phyloP scores from a whole-genome alignment of 805 yeast genomes.

The Ogataea pilisensis region DNA sequence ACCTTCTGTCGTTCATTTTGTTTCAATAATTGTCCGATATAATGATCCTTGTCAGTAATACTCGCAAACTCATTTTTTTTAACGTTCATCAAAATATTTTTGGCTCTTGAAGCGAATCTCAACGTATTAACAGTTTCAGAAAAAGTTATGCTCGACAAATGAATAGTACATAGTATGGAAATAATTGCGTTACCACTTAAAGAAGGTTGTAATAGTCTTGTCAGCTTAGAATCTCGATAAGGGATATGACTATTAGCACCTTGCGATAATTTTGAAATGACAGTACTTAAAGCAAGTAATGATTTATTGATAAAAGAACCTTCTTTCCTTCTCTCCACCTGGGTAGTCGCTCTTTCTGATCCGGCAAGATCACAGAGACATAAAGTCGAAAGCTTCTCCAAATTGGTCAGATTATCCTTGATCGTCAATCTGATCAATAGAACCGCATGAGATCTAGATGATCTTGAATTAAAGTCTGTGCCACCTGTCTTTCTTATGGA shows the following conservation, averaged over 20 bases:
- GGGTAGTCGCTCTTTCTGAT: conserved; percentile 81
- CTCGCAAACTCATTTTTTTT: conserved; percentile 42
- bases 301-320: conserved; percentile 93
- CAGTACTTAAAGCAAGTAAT: conserved; percentile 82
- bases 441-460: conserved; percentile 90
- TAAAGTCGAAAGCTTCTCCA: conserved; percentile 50
- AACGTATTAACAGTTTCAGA: conserved; percentile 84
- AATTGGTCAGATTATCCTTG: conserved; percentile 37
- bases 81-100: conserved; percentile 72
- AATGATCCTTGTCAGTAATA: conserved; percentile 39
- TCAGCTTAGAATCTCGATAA: conserved; percentile 88
- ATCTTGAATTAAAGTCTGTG: conserved; percentile 83
- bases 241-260: conserved; percentile 61
- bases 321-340: conserved; percentile 81
- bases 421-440: conserved; percentile 59
- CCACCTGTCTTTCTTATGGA: conserved; percentile 73
- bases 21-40: conserved; percentile 51
- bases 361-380: conserved; percentile 96
- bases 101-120: conserved; percentile 90
- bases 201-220: conserved; percentile 88
- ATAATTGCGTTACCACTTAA: conserved; percentile 83
- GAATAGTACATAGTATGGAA: conserved; percentile 82
- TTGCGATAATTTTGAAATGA: conserved; percentile 67
- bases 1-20: conserved; percentile 59
- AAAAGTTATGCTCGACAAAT: conserved; percentile 53